Conservation (phyloP, 1,139 yeast genomes). For the Yamadazyma friedrichii region DNA sequence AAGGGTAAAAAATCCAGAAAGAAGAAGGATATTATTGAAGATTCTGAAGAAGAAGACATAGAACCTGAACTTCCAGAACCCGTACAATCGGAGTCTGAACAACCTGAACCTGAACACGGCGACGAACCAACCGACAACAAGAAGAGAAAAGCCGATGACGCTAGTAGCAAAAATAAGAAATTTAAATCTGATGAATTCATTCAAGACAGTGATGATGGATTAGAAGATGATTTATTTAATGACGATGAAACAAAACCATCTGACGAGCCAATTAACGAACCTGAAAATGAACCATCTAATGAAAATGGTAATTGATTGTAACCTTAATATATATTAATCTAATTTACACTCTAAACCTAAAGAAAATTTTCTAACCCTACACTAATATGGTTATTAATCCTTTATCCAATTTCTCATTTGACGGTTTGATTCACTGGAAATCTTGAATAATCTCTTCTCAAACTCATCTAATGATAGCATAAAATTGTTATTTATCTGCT, state of each 20-base stretch:
- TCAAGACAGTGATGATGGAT: conserved; percentile 55
- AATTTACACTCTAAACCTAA: conserved; percentile 2
- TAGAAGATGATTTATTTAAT: conserved; percentile 22
- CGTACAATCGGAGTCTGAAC: conserved; percentile 7
- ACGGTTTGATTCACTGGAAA: conserved; percentile 60
- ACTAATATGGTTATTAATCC: conserved; percentile 15
- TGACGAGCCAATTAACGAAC: not conserved
- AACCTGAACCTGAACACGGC: conserved; percentile 23
- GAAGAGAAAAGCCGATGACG: conserved; percentile 1
- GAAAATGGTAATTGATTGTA: conserved; percentile 19
- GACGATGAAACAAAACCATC: conserved; percentile 5
- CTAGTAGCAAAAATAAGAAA: conserved; percentile 24
- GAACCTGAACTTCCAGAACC: conserved; percentile 1
- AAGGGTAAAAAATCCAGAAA: conserved; percentile 13
- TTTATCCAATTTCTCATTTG: conserved; percentile 62
- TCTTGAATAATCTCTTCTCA: conserved; percentile 60
- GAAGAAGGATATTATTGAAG: conserved; percentile 24
- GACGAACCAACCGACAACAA: conserved; percentile 16
- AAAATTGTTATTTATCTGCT: conserved; percentile 48
- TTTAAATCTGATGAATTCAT: conserved; percentile 46
- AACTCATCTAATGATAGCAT: conserved; percentile 70
- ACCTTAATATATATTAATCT: conserved; percentile 13
- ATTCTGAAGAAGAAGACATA: conserved; percentile 27
- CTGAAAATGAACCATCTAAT: conserved; percentile 22
- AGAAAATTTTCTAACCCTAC: too few relatives aligned